Conservation (phyloP, 805 yeast species). For the Ogataea pilisensis region DNA sequence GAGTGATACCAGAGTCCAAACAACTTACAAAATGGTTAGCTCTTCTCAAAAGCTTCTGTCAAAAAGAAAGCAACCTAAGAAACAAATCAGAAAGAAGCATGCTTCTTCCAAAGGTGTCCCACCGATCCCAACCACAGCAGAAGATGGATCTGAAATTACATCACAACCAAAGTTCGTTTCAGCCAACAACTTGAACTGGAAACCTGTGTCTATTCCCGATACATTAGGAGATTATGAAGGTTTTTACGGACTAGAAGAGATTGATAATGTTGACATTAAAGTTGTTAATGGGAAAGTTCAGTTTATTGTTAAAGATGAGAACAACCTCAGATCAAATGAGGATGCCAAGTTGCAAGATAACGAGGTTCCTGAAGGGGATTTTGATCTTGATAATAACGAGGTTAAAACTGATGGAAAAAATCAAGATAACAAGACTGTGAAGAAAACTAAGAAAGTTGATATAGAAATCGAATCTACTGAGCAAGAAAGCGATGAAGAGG, state of each 20-base stretch:
- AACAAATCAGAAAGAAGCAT: constrained; percentile 5
- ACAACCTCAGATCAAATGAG: constrained; percentile 19
- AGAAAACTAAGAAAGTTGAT: constrained; percentile 4
- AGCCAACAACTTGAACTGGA: constrained; percentile 65
- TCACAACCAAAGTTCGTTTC: constrained; percentile 32
- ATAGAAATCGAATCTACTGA: constrained; percentile 8
- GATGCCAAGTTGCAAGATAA: constrained; percentile 3
- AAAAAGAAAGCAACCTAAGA: constrained; percentile 13
- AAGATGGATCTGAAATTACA: background rate
- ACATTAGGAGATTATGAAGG: constrained; percentile 86
- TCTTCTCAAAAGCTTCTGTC: constrained; percentile 12
- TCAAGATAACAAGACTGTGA: constrained; percentile 3
- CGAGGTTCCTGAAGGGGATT: constrained; percentile 21
- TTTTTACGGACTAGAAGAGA: constrained; percentile 87
- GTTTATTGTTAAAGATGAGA: constrained; percentile 43
- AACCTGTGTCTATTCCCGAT: constrained; percentile 75
- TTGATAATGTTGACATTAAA: constrained; percentile 87
- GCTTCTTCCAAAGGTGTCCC: constrained; percentile 1
- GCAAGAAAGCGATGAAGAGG: constrained; percentile 2
- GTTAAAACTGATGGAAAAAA: constrained; percentile 18
- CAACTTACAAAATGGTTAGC: constrained; percentile 16
- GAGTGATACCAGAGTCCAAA: too few relatives aligned
- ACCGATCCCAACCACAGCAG: background rate
- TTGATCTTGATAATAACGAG: constrained; percentile 19
- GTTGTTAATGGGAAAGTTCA: constrained; percentile 64